Base-by-base conservation (phyloP, 108 stramenopile genomes). In the Fistulifera solaris region DNA sequence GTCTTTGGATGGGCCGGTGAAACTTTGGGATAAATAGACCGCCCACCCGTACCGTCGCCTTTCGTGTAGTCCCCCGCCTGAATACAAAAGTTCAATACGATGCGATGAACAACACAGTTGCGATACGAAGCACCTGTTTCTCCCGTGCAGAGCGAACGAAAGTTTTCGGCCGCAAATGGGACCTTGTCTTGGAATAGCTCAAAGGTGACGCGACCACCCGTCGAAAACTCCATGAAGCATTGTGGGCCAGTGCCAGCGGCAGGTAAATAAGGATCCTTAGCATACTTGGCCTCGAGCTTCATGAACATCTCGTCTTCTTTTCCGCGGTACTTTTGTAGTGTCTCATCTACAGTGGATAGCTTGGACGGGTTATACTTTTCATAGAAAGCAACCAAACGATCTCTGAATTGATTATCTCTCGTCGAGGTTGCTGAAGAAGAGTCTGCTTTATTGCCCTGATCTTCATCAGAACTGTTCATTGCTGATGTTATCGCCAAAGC, bases 91-190 rank as follows among this genome's bases (percentile, higher is more conserved):
- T 55, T 53, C 7, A 76, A 78, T 23, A 89, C 81, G 44, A 93
- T 75, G 7, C 92, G 76, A 70, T 93, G 92, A 35, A 93, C 78
- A 23, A 61, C 56, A 19, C 64, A 46, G 48, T 49, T 53, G 23
- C 40, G 39, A 59, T 74, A 77, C 19, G 38, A 50, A 23, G 27
- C 53, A 22, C 72, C 70, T 40, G 54, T 59, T 65, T 91, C 84
- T 22, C 94, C 94, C 44, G 85, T 91, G 58, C 93, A 95, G 8
- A 96, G 68, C 24, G 75, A 67, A 45, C 73, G 69, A 62, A 96
- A 96, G 50, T 96, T 96, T 49, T 94, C 87, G 19, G 82, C 75
- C 19, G 96, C 87, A 52, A 86, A 76, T 13, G 94, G 94, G 12
- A 59, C 57, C 42, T 70, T 80, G 49, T 95, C 86, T 10, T 73